Conservation (phyloP, 169 alveolate species). For the Plasmodium relictum region DNA sequence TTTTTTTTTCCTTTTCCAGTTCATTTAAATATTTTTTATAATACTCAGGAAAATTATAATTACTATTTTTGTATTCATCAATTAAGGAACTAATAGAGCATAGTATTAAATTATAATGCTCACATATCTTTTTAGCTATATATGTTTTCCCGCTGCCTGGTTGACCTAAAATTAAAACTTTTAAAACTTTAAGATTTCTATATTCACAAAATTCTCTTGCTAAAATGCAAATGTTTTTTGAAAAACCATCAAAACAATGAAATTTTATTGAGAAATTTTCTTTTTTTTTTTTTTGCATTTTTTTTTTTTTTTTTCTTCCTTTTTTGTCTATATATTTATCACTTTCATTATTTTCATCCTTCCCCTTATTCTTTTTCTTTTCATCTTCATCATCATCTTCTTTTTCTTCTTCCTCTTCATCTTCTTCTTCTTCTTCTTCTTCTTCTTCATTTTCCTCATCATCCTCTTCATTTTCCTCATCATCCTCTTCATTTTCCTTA, state of each 20-base stretch:
- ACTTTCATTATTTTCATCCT: background rate
- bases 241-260: conserved; percentile 52
- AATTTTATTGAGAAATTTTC: background rate
- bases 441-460: background rate
- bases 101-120: conserved; percentile 35
- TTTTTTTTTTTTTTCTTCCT: background rate
- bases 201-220: conserved; percentile 54
- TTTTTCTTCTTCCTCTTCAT: background rate
- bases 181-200: conserved; percentile 31
- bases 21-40: conserved; percentile 19
- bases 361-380: background rate
- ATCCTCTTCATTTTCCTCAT: background rate
- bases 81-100: conserved; percentile 28
- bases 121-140: conserved; percentile 57
- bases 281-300: background rate
- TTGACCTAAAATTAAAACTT: conserved; percentile 33
- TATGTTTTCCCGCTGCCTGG: conserved; percentile 72
- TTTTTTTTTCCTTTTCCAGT: conserved; percentile 1
- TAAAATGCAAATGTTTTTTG: conserved; percentile 30
- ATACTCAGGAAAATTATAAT: conserved; percentile 45
- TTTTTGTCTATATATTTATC: background rate
- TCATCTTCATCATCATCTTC: background rate
- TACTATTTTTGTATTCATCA: conserved; percentile 31
- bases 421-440: background rate
- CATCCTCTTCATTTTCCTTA: background rate